These are phyloP conservation scores for Talaromyces sp. DNA, from an alignment of 2,329 filamentous ascomycete genomes.

Conservation along the genomic window DNA sequence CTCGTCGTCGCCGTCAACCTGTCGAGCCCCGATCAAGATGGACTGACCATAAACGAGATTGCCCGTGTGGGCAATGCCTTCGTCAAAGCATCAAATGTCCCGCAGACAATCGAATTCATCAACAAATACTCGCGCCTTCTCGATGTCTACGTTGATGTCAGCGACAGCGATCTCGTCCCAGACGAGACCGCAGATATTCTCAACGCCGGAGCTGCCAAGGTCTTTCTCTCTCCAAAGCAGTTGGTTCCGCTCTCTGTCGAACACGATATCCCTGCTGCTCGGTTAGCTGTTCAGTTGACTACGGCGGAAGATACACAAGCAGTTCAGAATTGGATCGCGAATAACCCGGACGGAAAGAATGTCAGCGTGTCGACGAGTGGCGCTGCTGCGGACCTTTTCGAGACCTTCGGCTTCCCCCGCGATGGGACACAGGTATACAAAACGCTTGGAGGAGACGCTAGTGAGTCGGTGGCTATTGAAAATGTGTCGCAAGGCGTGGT, in stretches of 20 bases:
- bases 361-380: constrained; percentile 29
- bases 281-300: constrained; percentile 51
- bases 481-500: constrained; percentile 50
- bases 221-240: constrained; percentile 71
- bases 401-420: constrained; percentile 31
- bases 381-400: constrained; percentile 33
- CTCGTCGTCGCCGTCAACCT: constrained; percentile 38
- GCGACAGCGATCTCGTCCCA: constrained; percentile 49
- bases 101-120: constrained; percentile 46
- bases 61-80: constrained; percentile 56
- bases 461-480: constrained; percentile 44
- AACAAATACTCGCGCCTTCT: constrained; percentile 51
- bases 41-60: constrained; percentile 49
- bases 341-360: constrained; percentile 30
- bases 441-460: constrained; percentile 30
- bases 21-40: constrained; percentile 37
- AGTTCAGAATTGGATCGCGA: constrained; percentile 35
- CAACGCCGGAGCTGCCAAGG: constrained; percentile 75
- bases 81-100: constrained; percentile 41
- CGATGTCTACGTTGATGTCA: constrained; percentile 70
- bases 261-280: constrained; percentile 47
- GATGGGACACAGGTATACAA: constrained; percentile 38
- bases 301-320: constrained; percentile 31
- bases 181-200: constrained; percentile 76
- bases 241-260: constrained; percentile 50